phyloP scores from a whole-genome alignment of 768 basidiomycete species.

The Boletellus ananiceps region DNA sequence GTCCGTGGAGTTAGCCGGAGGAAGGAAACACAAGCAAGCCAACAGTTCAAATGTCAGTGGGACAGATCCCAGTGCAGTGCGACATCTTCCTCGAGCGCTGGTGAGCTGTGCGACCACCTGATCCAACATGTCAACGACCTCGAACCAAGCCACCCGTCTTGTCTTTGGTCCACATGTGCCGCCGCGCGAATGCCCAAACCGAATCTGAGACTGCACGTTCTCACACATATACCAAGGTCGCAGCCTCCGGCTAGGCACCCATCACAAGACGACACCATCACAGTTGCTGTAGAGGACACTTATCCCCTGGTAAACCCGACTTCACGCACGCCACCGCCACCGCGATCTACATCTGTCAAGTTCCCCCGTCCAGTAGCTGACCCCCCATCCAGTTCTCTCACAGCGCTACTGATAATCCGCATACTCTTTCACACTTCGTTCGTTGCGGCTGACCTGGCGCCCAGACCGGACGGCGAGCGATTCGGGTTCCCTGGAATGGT shows the following conservation, averaged over 20 bases:
- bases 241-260: constrained; percentile 56
- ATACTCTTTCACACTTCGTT: constrained; percentile 80
- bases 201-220: constrained; percentile 59
- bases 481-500: constrained; percentile 87
- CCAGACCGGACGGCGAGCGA: constrained; percentile 74
- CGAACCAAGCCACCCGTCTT: constrained; percentile 46
- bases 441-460: constrained; percentile 57
- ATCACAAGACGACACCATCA: constrained; percentile 70
- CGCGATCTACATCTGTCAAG: constrained; percentile 55
- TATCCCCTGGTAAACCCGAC: constrained; percentile 64
- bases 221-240: constrained; percentile 69
- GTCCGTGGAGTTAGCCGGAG: constrained; percentile 80
- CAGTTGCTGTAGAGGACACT: constrained; percentile 53
- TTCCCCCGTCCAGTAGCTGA: constrained; percentile 58
- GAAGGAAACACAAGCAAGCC: constrained; percentile 51
- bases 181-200: constrained; percentile 43
- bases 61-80: constrained; percentile 52
- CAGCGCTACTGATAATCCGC: constrained; percentile 77
- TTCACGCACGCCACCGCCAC: constrained; percentile 62
- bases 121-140: constrained; percentile 49
- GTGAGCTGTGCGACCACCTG: constrained; percentile 73
- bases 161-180: constrained; percentile 71
- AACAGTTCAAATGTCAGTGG: constrained; percentile 79
- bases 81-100: constrained; percentile 44
- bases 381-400: constrained; percentile 70